Evolutionary conservation across 2,329 filamentous ascomycete species (phyloP).

Genomic region (Fusarium marasasianum): DNA sequence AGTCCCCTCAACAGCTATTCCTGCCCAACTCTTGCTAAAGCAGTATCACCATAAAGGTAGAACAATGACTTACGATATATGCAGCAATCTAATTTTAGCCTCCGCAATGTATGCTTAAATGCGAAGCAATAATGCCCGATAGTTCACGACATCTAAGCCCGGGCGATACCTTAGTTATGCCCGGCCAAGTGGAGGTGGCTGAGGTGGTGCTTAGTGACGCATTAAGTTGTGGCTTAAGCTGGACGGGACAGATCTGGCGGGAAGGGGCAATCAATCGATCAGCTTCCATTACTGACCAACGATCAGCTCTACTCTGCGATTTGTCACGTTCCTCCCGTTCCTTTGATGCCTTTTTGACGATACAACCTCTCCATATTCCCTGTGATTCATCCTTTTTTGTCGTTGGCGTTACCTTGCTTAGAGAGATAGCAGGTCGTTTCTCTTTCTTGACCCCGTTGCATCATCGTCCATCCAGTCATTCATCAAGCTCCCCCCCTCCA

Average conservation of each 20-base stretch:
- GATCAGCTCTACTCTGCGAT: constrained; percentile 1
- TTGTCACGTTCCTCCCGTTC: constrained; percentile 17
- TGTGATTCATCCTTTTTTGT: constrained; percentile 8
- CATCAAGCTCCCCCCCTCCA: constrained; percentile 21
- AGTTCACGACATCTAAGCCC: background rate
- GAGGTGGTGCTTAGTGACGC: constrained; percentile 32
- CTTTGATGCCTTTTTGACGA: constrained; percentile 6
- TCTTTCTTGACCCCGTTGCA: constrained; percentile 12
- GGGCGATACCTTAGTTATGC: background rate
- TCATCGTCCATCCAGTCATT: background rate
- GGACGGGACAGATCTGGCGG: background rate
- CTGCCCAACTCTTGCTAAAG: background rate
- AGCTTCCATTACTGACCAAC: constrained; percentile 45
- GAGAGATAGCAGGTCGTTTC: constrained; percentile 22
- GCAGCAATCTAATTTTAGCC: background rate
- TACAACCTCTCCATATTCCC: background rate
- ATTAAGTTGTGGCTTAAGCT: constrained; percentile 39
- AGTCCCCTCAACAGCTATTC: background rate
- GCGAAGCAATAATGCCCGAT: background rate
- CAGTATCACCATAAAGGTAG: background rate
- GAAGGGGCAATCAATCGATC: constrained; percentile 30
- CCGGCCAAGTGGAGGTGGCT: constrained; percentile 38
- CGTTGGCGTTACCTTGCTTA: constrained; percentile 1
- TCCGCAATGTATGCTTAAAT: background rate
- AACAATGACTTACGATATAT: background rate